Evolutionary conservation across 345 rosid genomes (phyloP), one percentile per base, ranked within the genome.

Genomic region (Camelina sativa): DNA sequence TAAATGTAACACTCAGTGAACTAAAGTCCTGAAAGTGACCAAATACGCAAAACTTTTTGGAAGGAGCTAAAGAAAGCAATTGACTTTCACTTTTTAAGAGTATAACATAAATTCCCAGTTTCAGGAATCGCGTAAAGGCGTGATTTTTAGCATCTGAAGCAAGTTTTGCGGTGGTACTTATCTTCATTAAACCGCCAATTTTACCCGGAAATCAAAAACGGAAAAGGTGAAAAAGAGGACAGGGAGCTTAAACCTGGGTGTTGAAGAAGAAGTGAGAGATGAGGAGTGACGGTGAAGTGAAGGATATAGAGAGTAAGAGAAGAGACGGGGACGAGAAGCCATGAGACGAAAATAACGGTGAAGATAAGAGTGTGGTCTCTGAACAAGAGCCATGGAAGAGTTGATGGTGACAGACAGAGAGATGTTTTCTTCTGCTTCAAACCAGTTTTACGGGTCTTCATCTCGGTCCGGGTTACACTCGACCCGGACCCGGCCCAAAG

Each of bases 171-270:
- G 3, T 52, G 43, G 5, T 12, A 35, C 47, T 41, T 46, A 2
- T 23, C 11, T 60, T 57, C n/a, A 48, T 38, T 34, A 17, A 23
- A 2, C 53, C 15, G 56, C 35, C 20, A 12, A 32, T 2, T 69
- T 54, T 55, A 11, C 8, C 44, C 15, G 16, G 55, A 34, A 25
- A 22, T 23, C 47, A 37, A 48, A 28, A 67, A 50, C 17, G 62
- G 67, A 38, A 15, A 15, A 50, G 41, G 38, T 43, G 9, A 17
- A 28, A 25, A 62, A 73, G 25, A 65, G 23, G 28, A 38, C 4
- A 19, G 25, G 8, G 50, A 64, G 62, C 16, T 43, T 15, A 55
- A 73, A 90, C 95, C 98, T 84, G 80, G 84, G 82, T 8, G 70
- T 80, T 62, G 87, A 59, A 58, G 87, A 59, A 54, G 76, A 80